Evolutionary conservation across 805 yeast genomes (phyloP).

Genomic region (Teunomyces barrocoloradensis): DNA sequence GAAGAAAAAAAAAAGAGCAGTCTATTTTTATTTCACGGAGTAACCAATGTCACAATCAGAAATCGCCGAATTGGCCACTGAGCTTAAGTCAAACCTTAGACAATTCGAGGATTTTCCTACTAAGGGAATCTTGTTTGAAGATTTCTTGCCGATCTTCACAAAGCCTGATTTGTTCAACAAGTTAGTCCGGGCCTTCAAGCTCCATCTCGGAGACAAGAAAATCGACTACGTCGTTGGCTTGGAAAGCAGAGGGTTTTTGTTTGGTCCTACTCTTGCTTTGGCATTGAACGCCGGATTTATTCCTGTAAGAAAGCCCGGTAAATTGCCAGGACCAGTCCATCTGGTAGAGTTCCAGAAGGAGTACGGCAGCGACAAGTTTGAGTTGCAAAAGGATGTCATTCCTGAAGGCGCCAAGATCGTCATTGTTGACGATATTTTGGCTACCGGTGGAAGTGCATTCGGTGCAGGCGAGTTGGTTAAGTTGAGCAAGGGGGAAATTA

Average conservation of each 20-base stretch:
- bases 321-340: conserved; percentile 82
- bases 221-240: conserved; percentile 91
- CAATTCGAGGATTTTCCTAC: conserved; percentile 94
- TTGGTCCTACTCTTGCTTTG: conserved; percentile 93
- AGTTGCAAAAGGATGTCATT: conserved; percentile 80
- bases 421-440: conserved; percentile 93
- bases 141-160: conserved; percentile 91
- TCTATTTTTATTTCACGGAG: not conserved
- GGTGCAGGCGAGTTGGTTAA: conserved; percentile 87
- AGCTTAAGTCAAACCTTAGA: conserved; percentile 35
- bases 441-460: conserved; percentile 95
- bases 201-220: conserved; percentile 62
- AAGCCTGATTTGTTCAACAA: conserved; percentile 78
- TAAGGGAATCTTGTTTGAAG: conserved; percentile 92
- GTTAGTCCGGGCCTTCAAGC: conserved; percentile 74
- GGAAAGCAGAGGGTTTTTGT: conserved; percentile 95
- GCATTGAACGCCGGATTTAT: conserved; percentile 87
- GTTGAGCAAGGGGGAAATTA: conserved; percentile 64
- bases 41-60: conserved; percentile 12
- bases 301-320: conserved; percentile 94
- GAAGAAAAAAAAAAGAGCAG: not conserved
- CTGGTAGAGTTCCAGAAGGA: conserved; percentile 81
- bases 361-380: conserved; percentile 88
- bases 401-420: conserved; percentile 78
- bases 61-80: conserved; percentile 33